phyloP scores from a whole-genome alignment of 495 filamentous ascomycete species.

The Penicillium fimorum region DNA sequence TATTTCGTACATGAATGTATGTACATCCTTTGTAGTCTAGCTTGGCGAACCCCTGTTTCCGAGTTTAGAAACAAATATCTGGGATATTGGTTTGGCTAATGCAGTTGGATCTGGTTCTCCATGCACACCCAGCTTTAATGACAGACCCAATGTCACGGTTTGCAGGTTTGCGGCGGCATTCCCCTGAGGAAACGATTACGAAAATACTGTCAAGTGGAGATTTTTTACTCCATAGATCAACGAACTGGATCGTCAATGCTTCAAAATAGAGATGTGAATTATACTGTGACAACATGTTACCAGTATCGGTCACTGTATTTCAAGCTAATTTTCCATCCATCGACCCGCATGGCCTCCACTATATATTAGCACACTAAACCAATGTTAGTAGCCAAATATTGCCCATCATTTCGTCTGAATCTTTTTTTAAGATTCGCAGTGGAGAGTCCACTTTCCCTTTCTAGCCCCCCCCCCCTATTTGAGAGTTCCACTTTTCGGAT shows the following conservation, averaged over 20 bases:
- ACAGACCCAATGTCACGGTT: neutral
- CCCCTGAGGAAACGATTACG: neutral
- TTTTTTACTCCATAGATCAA: constrained; percentile 2
- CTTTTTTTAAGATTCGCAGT: constrained; percentile 4
- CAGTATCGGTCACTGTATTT: constrained; percentile 17
- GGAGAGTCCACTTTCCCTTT: neutral
- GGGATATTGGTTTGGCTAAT: neutral
- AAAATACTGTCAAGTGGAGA: constrained; percentile 5
- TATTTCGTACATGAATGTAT: neutral
- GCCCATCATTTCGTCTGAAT: neutral
- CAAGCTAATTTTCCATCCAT: constrained; percentile 16
- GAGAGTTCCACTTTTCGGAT: neutral
- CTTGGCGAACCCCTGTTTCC: neutral
- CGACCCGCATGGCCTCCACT: constrained; percentile 8
- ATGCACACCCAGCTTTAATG: neutral
- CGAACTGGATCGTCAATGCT: constrained; percentile 13
- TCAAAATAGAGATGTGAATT: neutral
- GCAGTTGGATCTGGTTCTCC: neutral
- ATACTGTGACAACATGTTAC: constrained; percentile 10
- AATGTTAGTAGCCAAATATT: constrained; percentile 6
- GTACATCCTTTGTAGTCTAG: neutral
- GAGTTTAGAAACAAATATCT: neutral
- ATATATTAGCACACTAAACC: neutral
- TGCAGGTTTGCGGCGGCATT: neutral
- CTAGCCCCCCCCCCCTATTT: constrained; percentile 9